phyloP scores from a whole-genome alignment of 257 asterid species.

The Solanum paucissectum region DNA sequence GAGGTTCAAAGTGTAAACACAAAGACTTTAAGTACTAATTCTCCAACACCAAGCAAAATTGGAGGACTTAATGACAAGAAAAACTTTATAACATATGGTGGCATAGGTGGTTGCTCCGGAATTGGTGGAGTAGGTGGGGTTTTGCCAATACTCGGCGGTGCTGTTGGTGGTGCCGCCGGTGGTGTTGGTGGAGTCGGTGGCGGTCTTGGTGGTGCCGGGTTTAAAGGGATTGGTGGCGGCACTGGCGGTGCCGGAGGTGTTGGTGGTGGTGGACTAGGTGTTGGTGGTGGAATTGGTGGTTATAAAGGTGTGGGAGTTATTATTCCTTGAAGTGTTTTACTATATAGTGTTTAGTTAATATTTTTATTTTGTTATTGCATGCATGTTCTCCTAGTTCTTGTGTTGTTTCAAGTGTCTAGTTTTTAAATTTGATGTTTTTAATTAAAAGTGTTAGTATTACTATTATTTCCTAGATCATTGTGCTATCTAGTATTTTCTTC shows the following conservation, averaged over 20 bases:
- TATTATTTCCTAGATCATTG: not conserved
- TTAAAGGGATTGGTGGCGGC: not conserved
- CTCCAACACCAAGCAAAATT: slow-evolving; percentile 10
- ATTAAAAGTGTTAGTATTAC: not conserved
- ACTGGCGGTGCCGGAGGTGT: slow-evolving; percentile 14
- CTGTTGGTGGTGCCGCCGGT: slow-evolving; percentile 18
- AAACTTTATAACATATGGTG: slow-evolving; percentile 42
- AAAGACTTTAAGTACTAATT: not conserved
- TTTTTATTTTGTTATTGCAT: not conserved
- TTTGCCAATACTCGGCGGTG: slow-evolving; percentile 37
- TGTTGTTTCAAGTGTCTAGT: not conserved
- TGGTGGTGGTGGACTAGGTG: slow-evolving; percentile 15
- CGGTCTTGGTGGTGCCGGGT: slow-evolving; percentile 2
- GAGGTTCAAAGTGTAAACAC: slow-evolving; percentile 1
- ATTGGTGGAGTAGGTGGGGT: slow-evolving; percentile 47
- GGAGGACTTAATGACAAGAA: slow-evolving; percentile 35
- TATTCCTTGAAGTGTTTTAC: not conserved
- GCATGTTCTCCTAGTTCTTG: not conserved
- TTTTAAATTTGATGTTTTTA: not conserved
- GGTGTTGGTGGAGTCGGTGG: slow-evolving; percentile 2
- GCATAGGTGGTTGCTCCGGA: slow-evolving; percentile 37
- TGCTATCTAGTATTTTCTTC: not conserved
- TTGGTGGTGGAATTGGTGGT: slow-evolving; percentile 21
- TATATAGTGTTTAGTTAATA: not conserved
- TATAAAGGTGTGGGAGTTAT: slow-evolving; percentile 14